phyloP scores from a whole-genome alignment of 371 early-diverging fungal species.

The Rhizopus arrhizus region DNA sequence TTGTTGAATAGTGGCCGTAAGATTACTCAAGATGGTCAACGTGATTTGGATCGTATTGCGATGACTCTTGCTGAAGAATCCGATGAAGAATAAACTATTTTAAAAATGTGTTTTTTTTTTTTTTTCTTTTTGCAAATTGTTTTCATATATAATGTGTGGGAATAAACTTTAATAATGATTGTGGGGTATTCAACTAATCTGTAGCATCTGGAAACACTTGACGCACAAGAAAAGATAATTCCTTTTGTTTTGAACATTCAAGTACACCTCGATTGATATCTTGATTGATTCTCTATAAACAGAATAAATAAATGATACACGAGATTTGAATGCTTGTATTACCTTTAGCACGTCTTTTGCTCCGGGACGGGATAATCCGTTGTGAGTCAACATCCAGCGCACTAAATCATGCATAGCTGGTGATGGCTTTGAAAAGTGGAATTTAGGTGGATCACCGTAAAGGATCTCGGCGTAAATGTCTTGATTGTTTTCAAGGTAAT shows the following conservation, averaged over 20 bases:
- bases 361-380: slow-evolving; percentile 39
- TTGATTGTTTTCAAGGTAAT: slow-evolving; percentile 44
- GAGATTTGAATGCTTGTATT: slow-evolving; percentile 7
- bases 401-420: slow-evolving; percentile 37
- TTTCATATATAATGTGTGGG: neutral
- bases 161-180: neutral
- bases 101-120: neutral
- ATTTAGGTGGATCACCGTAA: slow-evolving; percentile 47
- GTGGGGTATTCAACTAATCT: slow-evolving; percentile 4
- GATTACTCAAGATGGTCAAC: neutral
- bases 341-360: slow-evolving; percentile 46
- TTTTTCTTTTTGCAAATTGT: neutral
- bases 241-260: slow-evolving; percentile 42
- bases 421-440: slow-evolving; percentile 48
- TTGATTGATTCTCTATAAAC: slow-evolving; percentile 32
- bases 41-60: too few species aligned
- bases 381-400: slow-evolving; percentile 46
- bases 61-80: too few species aligned
- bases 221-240: slow-evolving; percentile 45
- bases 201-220: slow-evolving; percentile 44
- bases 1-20: slow-evolving; percentile 18
- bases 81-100: too few species aligned
- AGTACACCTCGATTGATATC: slow-evolving; percentile 33
- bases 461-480: slow-evolving; percentile 52
- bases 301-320: neutral